Percentiles rank a stretch among this genome's conserved stretches.
These are phyloP conservation scores for Polygonum aviculare DNA, from an alignment of 148 eudicot species.

Conservation along the genomic window DNA sequence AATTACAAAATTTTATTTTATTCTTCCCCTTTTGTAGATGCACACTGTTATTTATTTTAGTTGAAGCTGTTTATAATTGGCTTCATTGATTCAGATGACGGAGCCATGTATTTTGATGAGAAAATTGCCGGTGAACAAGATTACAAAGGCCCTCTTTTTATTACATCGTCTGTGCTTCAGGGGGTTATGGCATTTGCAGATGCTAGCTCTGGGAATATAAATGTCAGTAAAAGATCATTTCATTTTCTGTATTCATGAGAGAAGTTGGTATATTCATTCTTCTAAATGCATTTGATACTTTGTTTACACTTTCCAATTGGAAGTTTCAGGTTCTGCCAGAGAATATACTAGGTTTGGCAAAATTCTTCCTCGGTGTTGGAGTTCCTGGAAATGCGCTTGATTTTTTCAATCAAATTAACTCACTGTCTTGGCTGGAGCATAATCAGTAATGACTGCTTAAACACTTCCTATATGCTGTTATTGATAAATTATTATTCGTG, in stretches of 20 bases:
- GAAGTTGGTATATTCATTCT: neutral
- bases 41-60: neutral
- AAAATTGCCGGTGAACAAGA: conserved; percentile 56
- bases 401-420: conserved; percentile 76
- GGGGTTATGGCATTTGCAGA: conserved; percentile 75
- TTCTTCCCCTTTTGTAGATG: neutral
- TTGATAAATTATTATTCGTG: neutral
- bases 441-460: conserved; percentile 42
- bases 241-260: neutral
- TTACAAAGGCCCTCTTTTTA: conserved; percentile 70
- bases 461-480: neutral
- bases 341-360: conserved; percentile 83
- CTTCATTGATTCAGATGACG: conserved; percentile 54
- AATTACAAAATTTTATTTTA: neutral
- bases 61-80: neutral
- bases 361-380: conserved; percentile 78
- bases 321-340: conserved; percentile 68
- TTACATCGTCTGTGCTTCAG: conserved; percentile 68
- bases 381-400: conserved; percentile 71
- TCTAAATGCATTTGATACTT: conserved; percentile 6
- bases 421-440: conserved; percentile 66
- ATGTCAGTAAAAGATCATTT: conserved; percentile 33
- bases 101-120: conserved; percentile 84
- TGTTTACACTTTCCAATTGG: conserved; percentile 10
- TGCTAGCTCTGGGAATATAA: conserved; percentile 54